Evolutionary conservation across 2,329 filamentous ascomycete genomes (phyloP), one percentile per base, ranked within the genome.

Genomic region (Penicillium glabrum): DNA sequence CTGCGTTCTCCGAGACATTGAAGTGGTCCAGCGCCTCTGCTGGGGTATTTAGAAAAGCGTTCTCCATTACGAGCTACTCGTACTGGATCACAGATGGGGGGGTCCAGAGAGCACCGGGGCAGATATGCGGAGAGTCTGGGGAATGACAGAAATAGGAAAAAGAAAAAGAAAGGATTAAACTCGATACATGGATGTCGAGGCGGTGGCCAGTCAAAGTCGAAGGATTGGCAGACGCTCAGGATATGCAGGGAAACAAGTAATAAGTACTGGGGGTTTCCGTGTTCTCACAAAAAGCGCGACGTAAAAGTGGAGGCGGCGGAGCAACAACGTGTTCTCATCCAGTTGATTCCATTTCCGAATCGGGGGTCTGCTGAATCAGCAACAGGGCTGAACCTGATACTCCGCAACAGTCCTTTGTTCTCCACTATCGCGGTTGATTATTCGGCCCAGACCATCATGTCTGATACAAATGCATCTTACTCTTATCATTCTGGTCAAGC

Each of bases 11-110:
- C 23, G 75, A 72, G 53, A 84, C 82, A 61, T 77, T 65, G 68
- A 85, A 84, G 61, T 82, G 73, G 60, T 75, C 72, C 61, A 85
- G 77, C 67, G 78, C 78, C 63, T 85, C 79, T 47, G 73, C 71
- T 50, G 79, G 73, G 60, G 80, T 76, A 65, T 73, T 75, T 44
- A 79, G 74, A 66, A 80, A 84, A 37, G 82, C 77, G 69, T 80
- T 78, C 66, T 85, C 82, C 82, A 85, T 85, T 44, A 57, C 61
- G 48, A 52, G 21, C 24, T 13, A 26, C 47, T 49, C 35, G n/a
- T 27, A 19, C 47, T 37, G 24, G 24, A 24, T 50, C 47, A 41
- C 47, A 24, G 21, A 21, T 31, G 26, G 10, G n/a, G n/a, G 19
- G 33, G 19, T 41, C 39, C 39, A 41, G 39, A 14, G 49, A 33